These are phyloP conservation scores for Lenzites betulinus DNA, from an alignment of 768 basidiomycete species.

Conservation along the genomic window DNA sequence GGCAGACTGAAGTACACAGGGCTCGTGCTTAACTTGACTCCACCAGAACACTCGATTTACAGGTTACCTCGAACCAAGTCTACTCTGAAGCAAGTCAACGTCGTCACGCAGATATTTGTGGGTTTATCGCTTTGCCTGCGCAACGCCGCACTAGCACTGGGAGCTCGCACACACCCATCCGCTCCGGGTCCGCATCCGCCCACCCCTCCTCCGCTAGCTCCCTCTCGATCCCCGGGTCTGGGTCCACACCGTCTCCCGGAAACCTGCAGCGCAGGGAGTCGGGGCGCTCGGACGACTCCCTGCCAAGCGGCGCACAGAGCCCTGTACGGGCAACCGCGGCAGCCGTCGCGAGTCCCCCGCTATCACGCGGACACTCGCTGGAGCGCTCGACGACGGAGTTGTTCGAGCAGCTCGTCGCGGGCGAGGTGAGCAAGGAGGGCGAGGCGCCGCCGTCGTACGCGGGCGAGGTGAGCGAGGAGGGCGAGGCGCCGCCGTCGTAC, in stretches of 20 bases:
- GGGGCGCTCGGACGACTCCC: slow-evolving; percentile 5
- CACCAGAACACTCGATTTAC: too few relatives aligned
- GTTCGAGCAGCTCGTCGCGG: slow-evolving; percentile 81
- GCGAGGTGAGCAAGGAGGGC: slow-evolving; percentile 78
- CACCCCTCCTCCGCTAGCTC: slow-evolving; percentile 11
- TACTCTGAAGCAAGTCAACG: not conserved
- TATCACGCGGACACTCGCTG: slow-evolving; percentile 30
- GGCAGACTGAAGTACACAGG: too few relatives aligned
- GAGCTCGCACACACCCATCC: slow-evolving; percentile 12
- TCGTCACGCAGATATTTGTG: not conserved
- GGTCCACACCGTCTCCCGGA: not conserved
- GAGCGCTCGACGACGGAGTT: slow-evolving; percentile 42
- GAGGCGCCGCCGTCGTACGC: slow-evolving; percentile 85
- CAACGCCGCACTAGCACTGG: not conserved
- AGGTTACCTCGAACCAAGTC: too few relatives aligned
- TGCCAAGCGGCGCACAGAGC: slow-evolving; percentile 9
- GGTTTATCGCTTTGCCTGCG: not conserved
- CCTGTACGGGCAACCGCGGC: not conserved
- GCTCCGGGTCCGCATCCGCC: slow-evolving; percentile 5
- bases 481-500: slow-evolving; percentile 88
- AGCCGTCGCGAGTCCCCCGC: slow-evolving; percentile 7
- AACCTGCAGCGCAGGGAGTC: slow-evolving; percentile 10
- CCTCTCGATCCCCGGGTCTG: not conserved
- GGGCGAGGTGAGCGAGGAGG: slow-evolving; percentile 53
- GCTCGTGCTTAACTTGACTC: too few relatives aligned